Percentiles rank a stretch among this genome's conserved stretches.
phyloP scores from a whole-genome alignment of 257 asterid genomes.

The Rehmannia glutinosa region DNA sequence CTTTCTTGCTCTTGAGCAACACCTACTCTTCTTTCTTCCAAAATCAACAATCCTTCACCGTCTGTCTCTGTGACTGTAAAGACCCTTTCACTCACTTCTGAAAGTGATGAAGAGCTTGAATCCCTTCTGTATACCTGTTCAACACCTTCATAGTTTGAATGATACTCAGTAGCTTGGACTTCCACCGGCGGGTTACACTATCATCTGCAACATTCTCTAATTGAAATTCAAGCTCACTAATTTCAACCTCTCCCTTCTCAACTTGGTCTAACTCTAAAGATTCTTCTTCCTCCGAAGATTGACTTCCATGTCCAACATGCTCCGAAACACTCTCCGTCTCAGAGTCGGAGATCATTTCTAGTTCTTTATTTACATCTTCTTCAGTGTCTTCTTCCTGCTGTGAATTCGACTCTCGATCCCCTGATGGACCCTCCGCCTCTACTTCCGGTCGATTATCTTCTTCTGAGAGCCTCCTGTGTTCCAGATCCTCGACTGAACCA shows the following conservation, averaged over 20 bases:
- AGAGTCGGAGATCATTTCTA: constrained; percentile 24
- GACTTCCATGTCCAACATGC: constrained; percentile 66
- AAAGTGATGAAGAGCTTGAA: constrained; percentile 65
- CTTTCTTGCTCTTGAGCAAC: constrained; percentile 24
- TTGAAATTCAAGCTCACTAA: constrained; percentile 21
- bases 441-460: constrained; percentile 28
- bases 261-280: constrained; percentile 27
- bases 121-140: constrained; percentile 26
- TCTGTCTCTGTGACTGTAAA: constrained; percentile 33
- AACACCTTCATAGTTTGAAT: constrained; percentile 14
- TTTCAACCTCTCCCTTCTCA: too few species aligned
- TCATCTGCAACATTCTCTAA: constrained; percentile 8
- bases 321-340: constrained; percentile 41
- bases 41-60: constrained; percentile 33
- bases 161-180: neutral
- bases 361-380: constrained; percentile 30
- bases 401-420: constrained; percentile 14
- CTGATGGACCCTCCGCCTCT: constrained; percentile 14
- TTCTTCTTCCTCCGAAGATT: constrained; percentile 54
- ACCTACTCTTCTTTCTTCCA: constrained; percentile 25
- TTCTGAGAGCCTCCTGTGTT: constrained; percentile 38
- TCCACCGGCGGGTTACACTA: constrained; percentile 12
- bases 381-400: constrained; percentile 19
- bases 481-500: constrained; percentile 58
- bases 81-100: constrained; percentile 55